Evolutionary conservation across 176 grass and related monocot genomes (phyloP).

Genomic region (Carex littledalei): DNA sequence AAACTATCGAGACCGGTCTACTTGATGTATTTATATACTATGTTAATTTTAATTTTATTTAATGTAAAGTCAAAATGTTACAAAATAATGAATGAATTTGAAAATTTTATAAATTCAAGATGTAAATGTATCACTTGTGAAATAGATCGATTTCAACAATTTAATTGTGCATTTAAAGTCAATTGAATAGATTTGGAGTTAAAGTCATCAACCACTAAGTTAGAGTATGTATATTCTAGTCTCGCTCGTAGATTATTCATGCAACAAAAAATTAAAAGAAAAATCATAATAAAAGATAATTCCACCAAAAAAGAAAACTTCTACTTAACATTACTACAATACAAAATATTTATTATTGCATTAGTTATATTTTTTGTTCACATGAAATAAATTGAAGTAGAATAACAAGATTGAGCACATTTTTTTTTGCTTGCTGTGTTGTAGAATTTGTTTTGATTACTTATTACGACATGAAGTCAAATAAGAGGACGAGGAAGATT

Average conservation of each 20-base stretch:
- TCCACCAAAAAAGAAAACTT: not conserved
- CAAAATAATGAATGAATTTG: no score
- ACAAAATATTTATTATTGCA: not conserved
- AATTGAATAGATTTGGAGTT: no score
- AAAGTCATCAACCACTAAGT: no score
- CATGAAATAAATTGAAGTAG: not conserved
- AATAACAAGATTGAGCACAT: not conserved
- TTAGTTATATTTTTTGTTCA: not conserved
- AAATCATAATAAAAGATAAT: not conserved
- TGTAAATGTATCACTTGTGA: no score
- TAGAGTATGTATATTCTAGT: no score
- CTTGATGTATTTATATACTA: no score
- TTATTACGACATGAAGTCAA: not conserved
- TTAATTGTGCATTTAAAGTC: no score
- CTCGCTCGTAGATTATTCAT: not conserved
- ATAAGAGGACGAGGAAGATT: not conserved
- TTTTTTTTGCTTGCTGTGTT: not conserved
- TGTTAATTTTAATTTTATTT: no score
- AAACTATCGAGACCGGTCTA: no score
- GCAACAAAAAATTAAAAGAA: not conserved
- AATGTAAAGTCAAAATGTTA: no score
- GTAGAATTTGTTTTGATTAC: not conserved
- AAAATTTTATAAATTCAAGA: no score
- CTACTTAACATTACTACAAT: not conserved
- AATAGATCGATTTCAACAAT: no score